Conservation (phyloP, 208 protist genomes). For the Trypanosoma rangeli region DNA sequence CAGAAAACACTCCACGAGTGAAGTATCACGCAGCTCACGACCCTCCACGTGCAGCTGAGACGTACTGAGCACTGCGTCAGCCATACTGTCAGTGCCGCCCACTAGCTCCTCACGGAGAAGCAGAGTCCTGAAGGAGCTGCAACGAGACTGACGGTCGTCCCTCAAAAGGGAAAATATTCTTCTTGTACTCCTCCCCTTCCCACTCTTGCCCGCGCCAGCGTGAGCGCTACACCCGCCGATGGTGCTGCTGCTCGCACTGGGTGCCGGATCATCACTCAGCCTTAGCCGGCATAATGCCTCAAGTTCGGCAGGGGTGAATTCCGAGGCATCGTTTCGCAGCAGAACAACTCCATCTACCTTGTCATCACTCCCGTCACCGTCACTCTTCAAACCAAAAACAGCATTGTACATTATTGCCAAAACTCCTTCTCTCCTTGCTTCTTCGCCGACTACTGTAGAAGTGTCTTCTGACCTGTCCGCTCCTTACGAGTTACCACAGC, state of each 20-base stretch:
- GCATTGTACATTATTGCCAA: background rate
- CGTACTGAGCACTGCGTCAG: constrained; percentile 62
- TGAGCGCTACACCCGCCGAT: background rate
- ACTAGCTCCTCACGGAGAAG: constrained; percentile 41
- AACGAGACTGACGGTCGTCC: background rate
- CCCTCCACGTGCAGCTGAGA: constrained; percentile 51
- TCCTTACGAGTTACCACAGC: too few relatives aligned
- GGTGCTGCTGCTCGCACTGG: background rate
- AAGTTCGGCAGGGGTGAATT: constrained; percentile 56
- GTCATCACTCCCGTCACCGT: constrained; percentile 1
- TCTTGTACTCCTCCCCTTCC: background rate
- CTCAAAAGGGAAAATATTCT: constrained; percentile 3
- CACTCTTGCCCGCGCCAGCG: constrained; percentile 2
- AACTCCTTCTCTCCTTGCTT: constrained; percentile 8
- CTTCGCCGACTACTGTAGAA: background rate
- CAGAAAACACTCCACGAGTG: constrained; percentile 54
- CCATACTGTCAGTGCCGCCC: constrained; percentile 56
- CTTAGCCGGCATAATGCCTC: constrained; percentile 42
- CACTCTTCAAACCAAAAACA: background rate
- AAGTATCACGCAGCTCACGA: constrained; percentile 34
- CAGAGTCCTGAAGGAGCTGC: constrained; percentile 29
- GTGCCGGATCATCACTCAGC: constrained; percentile 28
- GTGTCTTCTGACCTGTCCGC: too few relatives aligned
- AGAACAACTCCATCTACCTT: constrained; percentile 8
- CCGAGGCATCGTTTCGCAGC: constrained; percentile 27